Evolutionary conservation across 805 yeast genomes (phyloP), one percentile per base, ranked within the genome.

Genomic region (Metschnikowia hibisci): DNA sequence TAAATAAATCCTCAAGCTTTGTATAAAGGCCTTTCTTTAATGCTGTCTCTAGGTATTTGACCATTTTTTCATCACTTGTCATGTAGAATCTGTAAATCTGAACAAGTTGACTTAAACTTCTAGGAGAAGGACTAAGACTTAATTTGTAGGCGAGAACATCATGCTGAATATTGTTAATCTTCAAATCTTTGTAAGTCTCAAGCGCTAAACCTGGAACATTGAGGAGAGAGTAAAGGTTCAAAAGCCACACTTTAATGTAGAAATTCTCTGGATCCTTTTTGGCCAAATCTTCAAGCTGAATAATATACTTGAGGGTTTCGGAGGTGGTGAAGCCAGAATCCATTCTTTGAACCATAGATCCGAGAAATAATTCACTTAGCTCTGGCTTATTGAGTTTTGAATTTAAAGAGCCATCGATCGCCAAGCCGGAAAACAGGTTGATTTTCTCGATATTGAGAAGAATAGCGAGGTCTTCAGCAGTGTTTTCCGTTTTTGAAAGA

Each of bases 161-260:
- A 39, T 74, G 69, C 62, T 91, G 98, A 7, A 89, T 62, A 64
- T 82, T 81, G 56, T 84, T 87, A 52, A 88, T 76, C 29, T 80
- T 77, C 40, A 90, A 61, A 1, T 68, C 56, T 12, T 72, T 61
- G 58, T 76, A 88, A 35, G 80, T 76, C 6, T 60, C 57, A 27
- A 61, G 52, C 0, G 90, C 82, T 32, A 69, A 60, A 1, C 74
- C 58, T 26, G 69, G 69, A 8, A 80, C 67, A 38, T 88, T 88
- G 7, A 87, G 55, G 14, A 71, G 56, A 12, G 76, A 68, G 60
- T 84, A 86, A 3, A 87, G 57, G 25, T 78, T 72, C 38, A 85
- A 72, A 28, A 89, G 66, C 90, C 93, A 86, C 7, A 87, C 62
- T 42, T 81, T 73, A 15, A 86, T 65, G 53, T 80, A 82, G 57